These are phyloP conservation scores for Alternaria rosae DNA, from an alignment of 2,329 filamentous ascomycete genomes.

Conservation along the genomic window DNA sequence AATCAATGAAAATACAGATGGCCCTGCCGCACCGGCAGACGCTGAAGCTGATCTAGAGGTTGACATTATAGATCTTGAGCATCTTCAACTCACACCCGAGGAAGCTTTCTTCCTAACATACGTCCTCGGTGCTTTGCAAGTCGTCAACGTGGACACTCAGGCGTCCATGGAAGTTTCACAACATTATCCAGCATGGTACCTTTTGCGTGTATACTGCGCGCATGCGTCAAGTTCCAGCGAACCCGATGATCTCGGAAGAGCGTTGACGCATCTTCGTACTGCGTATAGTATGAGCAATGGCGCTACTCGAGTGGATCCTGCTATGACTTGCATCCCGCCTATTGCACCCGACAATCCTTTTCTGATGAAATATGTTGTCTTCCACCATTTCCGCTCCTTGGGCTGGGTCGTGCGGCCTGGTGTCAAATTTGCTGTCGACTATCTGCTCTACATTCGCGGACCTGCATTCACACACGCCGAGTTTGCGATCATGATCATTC, in stretches of 20 bases:
- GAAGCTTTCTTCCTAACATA: slow-evolving; percentile 93
- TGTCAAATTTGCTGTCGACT: slow-evolving; percentile 94
- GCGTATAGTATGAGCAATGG: slow-evolving; percentile 22
- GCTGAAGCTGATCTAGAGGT: slow-evolving; percentile 8
- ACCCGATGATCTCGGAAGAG: slow-evolving; percentile 9
- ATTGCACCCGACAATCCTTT: slow-evolving; percentile 82
- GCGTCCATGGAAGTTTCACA: slow-evolving; percentile 54
- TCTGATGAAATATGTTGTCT: slow-evolving; percentile 84
- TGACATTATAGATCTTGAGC: slow-evolving; percentile 66
- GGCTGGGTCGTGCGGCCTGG: slow-evolving; percentile 94
- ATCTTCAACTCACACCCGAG: slow-evolving; percentile 89
- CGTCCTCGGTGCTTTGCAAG: slow-evolving; percentile 74
- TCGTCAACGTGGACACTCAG: slow-evolving; percentile 60
- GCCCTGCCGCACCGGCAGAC: slow-evolving; percentile 11
- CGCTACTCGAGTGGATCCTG: slow-evolving; percentile 11
- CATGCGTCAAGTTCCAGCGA: slow-evolving; percentile 68
- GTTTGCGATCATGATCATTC: slow-evolving; percentile 85
- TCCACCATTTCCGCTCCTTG: slow-evolving; percentile 94
- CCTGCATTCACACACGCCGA: slow-evolving; percentile 96
- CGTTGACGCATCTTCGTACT: slow-evolving; percentile 16
- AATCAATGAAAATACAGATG: slow-evolving; percentile 18
- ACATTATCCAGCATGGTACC: slow-evolving; percentile 33
- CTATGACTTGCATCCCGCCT: slow-evolving; percentile 22
- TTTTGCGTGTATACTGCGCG: slow-evolving; percentile 66
- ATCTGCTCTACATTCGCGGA: slow-evolving; percentile 90